A percentile compares a stretch with the other conserved stretches of the same genome.
Evolutionary conservation across 78 protist genomes (phyloP).

Genomic region (Anaeramoeba ignava): DNA sequence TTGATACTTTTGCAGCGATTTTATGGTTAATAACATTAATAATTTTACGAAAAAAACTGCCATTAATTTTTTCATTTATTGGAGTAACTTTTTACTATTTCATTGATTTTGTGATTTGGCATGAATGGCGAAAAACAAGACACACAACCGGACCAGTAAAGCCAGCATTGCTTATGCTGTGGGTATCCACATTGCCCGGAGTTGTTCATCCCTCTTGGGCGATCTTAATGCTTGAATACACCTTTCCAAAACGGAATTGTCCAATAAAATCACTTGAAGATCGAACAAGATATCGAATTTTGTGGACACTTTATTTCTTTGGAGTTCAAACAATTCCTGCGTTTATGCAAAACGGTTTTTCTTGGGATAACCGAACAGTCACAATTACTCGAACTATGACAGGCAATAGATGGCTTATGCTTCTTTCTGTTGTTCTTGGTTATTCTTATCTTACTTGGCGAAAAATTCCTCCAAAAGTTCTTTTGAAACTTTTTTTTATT

Average conservation of each 20-base stretch:
- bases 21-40: not conserved
- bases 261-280: not conserved
- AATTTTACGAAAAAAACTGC: not conserved
- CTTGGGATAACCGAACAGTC: not conserved
- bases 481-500: not conserved
- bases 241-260: not conserved
- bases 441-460: not conserved
- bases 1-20: not conserved
- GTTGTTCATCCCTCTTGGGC: constrained; percentile 1
- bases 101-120: not conserved
- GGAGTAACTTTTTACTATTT: not conserved
- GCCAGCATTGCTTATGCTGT: not conserved
- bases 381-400: not conserved
- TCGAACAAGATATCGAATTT: not conserved
- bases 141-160: not conserved
- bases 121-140: not conserved
- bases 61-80: not conserved
- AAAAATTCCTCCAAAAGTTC: not conserved
- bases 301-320: not conserved
- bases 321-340: not conserved
- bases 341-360: not conserved
- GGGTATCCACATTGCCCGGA: not conserved
- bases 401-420: not conserved
- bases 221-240: not conserved
- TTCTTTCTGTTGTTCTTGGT: not conserved